phyloP scores from a whole-genome alignment of 2,329 filamentous ascomycete species.

The Penicillium sp. region DNA sequence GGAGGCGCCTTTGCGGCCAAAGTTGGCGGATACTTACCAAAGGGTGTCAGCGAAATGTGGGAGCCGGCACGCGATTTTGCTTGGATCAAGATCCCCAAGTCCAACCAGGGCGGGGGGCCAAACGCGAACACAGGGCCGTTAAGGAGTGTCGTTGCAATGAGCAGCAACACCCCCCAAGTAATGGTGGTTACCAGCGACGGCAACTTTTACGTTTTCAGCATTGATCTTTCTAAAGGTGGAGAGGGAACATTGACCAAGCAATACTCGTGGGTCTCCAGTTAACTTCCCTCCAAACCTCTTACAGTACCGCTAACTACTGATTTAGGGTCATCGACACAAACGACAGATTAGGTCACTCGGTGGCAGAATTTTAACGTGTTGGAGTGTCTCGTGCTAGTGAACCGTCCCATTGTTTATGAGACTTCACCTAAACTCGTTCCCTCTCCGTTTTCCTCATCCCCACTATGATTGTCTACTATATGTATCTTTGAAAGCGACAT shows the following conservation, averaged over 20 bases:
- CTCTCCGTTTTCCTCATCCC: background rate
- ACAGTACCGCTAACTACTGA: constrained; percentile 13
- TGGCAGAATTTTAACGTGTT: constrained; percentile 40
- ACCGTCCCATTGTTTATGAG: background rate
- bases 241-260: constrained; percentile 91
- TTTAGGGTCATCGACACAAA: constrained; percentile 50
- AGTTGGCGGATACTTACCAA: constrained; percentile 88
- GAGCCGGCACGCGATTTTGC: constrained; percentile 94
- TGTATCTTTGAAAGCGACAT: background rate
- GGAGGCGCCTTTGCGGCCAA: constrained; percentile 86
- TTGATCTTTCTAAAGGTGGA: constrained; percentile 92
- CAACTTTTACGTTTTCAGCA: constrained; percentile 91
- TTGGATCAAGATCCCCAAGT: constrained; percentile 87
- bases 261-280: constrained; percentile 74
- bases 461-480: background rate
- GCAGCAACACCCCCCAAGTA: constrained; percentile 88
- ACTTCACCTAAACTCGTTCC: constrained; percentile 3
- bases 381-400: background rate
- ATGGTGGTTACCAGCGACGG: constrained; percentile 99
- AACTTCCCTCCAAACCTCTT: constrained; percentile 14
- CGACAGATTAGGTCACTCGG: constrained; percentile 45
- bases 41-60: constrained; percentile 97
- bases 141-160: constrained; percentile 96
- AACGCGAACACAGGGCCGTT: constrained; percentile 61
- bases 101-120: constrained; percentile 43